Evolutionary conservation across 108 stramenopile species (phyloP).

Genomic region (Nannochloropsis granulata): DNA sequence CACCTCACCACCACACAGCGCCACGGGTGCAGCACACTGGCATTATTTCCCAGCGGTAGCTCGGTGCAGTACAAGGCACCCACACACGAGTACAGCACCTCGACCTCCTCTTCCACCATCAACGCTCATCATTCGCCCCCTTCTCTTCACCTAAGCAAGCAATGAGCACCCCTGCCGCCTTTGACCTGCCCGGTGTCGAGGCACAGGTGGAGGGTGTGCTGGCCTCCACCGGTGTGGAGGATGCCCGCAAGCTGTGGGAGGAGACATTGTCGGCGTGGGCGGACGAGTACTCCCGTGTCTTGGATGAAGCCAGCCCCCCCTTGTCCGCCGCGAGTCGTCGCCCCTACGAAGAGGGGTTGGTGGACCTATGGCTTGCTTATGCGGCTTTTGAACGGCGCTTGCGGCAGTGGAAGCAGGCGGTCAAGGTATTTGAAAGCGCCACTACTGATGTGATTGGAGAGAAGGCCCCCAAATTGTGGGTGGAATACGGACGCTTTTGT

Average conservation of each 20-base stretch:
- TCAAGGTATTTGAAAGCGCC: not conserved
- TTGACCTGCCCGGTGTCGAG: not conserved
- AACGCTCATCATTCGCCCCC: too few species aligned
- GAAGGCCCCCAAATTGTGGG: not conserved
- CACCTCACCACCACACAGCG: too few species aligned
- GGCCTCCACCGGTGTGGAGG: not conserved
- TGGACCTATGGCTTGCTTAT: not conserved
- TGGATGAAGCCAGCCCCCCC: not conserved
- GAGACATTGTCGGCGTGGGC: not conserved
- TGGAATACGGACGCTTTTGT: not conserved
- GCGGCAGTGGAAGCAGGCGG: not conserved
- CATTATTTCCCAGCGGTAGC: too few species aligned
- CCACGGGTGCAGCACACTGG: too few species aligned
- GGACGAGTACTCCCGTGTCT: not conserved
- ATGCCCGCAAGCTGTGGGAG: not conserved
- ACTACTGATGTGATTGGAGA: not conserved
- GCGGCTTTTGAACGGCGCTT: not conserved
- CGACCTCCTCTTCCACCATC: too few species aligned
- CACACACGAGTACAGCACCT: too few species aligned
- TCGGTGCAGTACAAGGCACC: too few species aligned
- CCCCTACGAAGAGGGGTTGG: not conserved
- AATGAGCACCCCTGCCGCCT: not conserved
- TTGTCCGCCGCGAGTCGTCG: not conserved
- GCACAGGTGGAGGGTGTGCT: not conserved
- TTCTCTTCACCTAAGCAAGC: too few species aligned